A percentile compares a stretch with the other conserved stretches of the same genome.
Conservation (phyloP, 164 flowering plant genomes). For the Stephania yunnanensis region DNA sequence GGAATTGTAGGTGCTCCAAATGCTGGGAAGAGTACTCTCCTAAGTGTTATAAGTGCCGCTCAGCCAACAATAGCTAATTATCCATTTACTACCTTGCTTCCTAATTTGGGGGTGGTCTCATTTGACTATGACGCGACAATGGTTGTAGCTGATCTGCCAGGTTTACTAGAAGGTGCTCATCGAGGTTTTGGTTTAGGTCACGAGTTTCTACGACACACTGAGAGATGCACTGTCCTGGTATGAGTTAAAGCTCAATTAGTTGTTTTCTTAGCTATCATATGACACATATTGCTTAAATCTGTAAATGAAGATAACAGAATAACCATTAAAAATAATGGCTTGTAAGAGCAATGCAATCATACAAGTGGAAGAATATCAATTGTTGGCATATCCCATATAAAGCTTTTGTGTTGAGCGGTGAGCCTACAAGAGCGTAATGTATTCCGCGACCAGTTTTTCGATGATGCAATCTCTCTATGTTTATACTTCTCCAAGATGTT, state of each 20-base stretch:
- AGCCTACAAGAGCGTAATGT: too few relatives aligned
- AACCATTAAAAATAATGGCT: too few relatives aligned
- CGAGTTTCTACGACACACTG: slow-evolving; percentile 90
- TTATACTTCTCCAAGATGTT: too few relatives aligned
- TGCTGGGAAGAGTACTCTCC: slow-evolving; percentile 96
- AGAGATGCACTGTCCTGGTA: slow-evolving; percentile 97
- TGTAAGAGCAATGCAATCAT: too few relatives aligned
- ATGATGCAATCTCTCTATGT: too few relatives aligned
- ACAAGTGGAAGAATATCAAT: too few relatives aligned
- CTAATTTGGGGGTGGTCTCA: slow-evolving; percentile 90
- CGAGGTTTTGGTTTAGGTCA: slow-evolving; percentile 95
- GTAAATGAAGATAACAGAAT: not conserved
- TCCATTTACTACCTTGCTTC: slow-evolving; percentile 93
- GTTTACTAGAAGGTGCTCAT: slow-evolving; percentile 98
- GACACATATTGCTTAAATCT: not conserved
- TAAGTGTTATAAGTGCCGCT: slow-evolving; percentile 91
- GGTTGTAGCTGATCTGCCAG: slow-evolving; percentile 95
- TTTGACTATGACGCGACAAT: slow-evolving; percentile 81
- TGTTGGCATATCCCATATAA: too few relatives aligned
- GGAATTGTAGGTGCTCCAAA: slow-evolving; percentile 98
- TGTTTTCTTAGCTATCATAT: not conserved
- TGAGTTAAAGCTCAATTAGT: not conserved
- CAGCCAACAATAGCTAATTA: slow-evolving; percentile 89
- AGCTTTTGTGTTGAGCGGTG: too few relatives aligned
- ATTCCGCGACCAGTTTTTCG: too few relatives aligned